Evolutionary conservation across 1,139 yeast genomes (phyloP).

Genomic region (Candida sp.): DNA sequence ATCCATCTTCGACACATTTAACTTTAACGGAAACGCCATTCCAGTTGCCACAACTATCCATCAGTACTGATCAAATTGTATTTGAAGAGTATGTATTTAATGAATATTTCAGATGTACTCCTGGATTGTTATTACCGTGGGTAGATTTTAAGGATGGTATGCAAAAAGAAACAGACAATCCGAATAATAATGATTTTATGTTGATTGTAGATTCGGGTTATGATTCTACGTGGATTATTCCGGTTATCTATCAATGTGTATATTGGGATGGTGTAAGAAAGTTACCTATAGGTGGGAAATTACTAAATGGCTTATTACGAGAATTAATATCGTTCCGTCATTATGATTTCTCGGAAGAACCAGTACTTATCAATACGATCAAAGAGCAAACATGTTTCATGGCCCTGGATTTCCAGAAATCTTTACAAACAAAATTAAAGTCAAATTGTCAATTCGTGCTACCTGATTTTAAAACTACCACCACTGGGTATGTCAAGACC

Average conservation of each 20-base stretch:
- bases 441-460: slow-evolving; percentile 62
- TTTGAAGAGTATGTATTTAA: slow-evolving; percentile 92
- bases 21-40: slow-evolving; percentile 77
- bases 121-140: slow-evolving; percentile 77
- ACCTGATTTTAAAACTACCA: slow-evolving; percentile 83
- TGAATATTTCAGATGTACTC: slow-evolving; percentile 57
- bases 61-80: slow-evolving; percentile 85
- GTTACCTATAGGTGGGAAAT: slow-evolving; percentile 79
- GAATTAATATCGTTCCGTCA: slow-evolving; percentile 89
- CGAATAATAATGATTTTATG: slow-evolving; percentile 52
- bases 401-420: slow-evolving; percentile 59
- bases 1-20: slow-evolving; percentile 48
- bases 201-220: slow-evolving; percentile 87
- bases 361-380: slow-evolving; percentile 77
- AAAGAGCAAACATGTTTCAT: slow-evolving; percentile 81
- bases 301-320: slow-evolving; percentile 75
- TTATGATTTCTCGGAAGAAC: slow-evolving; percentile 92
- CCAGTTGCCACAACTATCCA: slow-evolving; percentile 78
- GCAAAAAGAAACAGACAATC: slow-evolving; percentile 1
- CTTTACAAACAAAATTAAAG: slow-evolving; percentile 37
- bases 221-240: slow-evolving; percentile 84
- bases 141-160: slow-evolving; percentile 1
- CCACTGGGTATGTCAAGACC: slow-evolving; percentile 55
- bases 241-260: slow-evolving; percentile 76
- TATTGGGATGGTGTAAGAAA: slow-evolving; percentile 77